A percentile compares a stretch with the other conserved stretches of the same genome.
Evolutionary conservation across 495 filamentous ascomycete species (phyloP).

Genomic region (Oidiodendron maius): DNA sequence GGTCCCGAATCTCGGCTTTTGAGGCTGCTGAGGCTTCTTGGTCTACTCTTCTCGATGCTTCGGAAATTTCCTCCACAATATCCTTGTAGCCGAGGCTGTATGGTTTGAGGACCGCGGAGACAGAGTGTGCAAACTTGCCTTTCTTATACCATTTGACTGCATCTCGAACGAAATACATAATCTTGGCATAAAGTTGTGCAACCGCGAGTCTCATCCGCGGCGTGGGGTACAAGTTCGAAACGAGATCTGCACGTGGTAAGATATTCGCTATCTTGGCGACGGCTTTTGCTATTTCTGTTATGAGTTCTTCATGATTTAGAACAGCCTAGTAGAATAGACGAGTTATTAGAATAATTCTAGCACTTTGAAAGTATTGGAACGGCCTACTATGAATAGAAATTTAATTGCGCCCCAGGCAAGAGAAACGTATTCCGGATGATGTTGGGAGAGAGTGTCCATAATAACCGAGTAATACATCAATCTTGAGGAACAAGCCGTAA

Average conservation of each 20-base stretch:
- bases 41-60: slow-evolving; percentile 2
- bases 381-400: slow-evolving; percentile 20
- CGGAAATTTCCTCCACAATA: slow-evolving; percentile 4
- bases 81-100: slow-evolving; percentile 2
- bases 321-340: slow-evolving; percentile 9
- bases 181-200: slow-evolving; percentile 23
- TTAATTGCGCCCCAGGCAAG: slow-evolving; percentile 29
- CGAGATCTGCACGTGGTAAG: slow-evolving; percentile 26
- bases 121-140: slow-evolving; percentile 13
- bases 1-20: neutral
- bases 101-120: slow-evolving; percentile 14
- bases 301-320: slow-evolving; percentile 23
- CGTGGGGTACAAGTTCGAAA: slow-evolving; percentile 26
- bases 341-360: slow-evolving; percentile 1
- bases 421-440: slow-evolving; percentile 31
- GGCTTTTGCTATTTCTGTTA: slow-evolving; percentile 22
- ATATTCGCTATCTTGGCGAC: slow-evolving; percentile 26
- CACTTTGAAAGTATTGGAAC: neutral
- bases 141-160: slow-evolving; percentile 29
- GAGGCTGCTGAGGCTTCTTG: neutral
- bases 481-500: slow-evolving; percentile 9
- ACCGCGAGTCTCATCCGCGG: slow-evolving; percentile 25
- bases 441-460: slow-evolving; percentile 17
- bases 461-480: slow-evolving; percentile 14
- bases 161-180: slow-evolving; percentile 26